phyloP scores from a whole-genome alignment of 2,329 filamentous ascomycete genomes.

The Aspergillus felis region DNA sequence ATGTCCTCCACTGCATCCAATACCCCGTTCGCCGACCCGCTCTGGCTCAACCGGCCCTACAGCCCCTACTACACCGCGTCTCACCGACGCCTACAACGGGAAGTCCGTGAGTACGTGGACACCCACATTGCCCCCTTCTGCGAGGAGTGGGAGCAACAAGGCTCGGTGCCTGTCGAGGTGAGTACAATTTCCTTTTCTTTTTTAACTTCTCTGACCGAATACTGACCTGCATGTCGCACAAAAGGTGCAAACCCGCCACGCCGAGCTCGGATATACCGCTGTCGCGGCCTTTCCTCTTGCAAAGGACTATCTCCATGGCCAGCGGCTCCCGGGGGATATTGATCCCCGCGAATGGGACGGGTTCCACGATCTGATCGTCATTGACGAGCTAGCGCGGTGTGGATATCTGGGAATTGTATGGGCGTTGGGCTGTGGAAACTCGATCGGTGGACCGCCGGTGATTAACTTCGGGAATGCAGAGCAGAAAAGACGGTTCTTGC shows the following conservation, averaged over 20 bases:
- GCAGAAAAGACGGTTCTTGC: slow-evolving; percentile 48
- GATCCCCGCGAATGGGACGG: slow-evolving; percentile 31
- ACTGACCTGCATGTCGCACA: too few relatives aligned
- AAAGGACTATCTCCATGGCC: slow-evolving; percentile 12
- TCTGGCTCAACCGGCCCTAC: slow-evolving; percentile 19
- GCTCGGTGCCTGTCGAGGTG: slow-evolving; percentile 23
- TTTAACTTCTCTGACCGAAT: too few relatives aligned
- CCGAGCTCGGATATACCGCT: slow-evolving; percentile 20
- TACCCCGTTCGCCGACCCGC: slow-evolving; percentile 21
- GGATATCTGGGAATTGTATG: slow-evolving; percentile 30
- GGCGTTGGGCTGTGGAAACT: slow-evolving; percentile 29
- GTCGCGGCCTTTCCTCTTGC: slow-evolving; percentile 17
- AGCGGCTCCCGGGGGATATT: slow-evolving; percentile 26
- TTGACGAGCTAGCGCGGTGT: slow-evolving; percentile 36
- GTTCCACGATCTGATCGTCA: slow-evolving; percentile 37
- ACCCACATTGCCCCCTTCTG: slow-evolving; percentile 21
- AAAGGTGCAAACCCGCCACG: slow-evolving; percentile 16
- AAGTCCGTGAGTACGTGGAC: slow-evolving; percentile 24
- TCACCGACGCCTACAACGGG: slow-evolving; percentile 19
- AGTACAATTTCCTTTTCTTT: too few relatives aligned
- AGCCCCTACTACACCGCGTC: slow-evolving; percentile 23
- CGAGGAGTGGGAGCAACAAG: slow-evolving; percentile 24
- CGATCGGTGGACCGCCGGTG: slow-evolving; percentile 30
- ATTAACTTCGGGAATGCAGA: slow-evolving; percentile 27
- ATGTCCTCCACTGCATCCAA: neutral